Conservation (phyloP, 768 basidiomycete species). For the Lentinula edodes region DNA sequence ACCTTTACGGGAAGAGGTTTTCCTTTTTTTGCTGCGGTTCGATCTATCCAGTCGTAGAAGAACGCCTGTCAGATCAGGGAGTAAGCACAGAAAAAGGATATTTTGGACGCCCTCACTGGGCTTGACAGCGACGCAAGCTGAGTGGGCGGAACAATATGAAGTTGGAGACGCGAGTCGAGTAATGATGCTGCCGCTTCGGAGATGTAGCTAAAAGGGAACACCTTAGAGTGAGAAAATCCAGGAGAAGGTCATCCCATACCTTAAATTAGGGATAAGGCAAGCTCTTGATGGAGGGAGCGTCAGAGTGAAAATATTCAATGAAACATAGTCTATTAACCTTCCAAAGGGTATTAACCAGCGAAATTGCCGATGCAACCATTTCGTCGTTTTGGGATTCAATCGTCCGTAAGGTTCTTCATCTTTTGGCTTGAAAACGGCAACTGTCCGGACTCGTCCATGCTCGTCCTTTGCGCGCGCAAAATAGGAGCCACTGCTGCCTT, state of each 20-base stretch:
- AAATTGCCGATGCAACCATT: conserved; percentile 87
- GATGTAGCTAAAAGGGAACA: conserved; percentile 53
- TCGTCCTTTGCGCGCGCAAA: conserved; percentile 84
- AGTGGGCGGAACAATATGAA: conserved; percentile 83
- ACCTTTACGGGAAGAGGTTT: conserved; percentile 83
- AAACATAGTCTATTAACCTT: neutral
- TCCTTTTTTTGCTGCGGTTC: conserved; percentile 76
- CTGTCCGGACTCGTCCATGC: conserved; percentile 61
- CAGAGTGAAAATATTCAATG: neutral
- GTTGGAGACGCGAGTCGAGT: conserved; percentile 64
- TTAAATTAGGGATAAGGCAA: conserved; percentile 86
- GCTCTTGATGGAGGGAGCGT: conserved; percentile 32
- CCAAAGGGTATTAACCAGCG: conserved; percentile 91
- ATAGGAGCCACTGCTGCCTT: conserved; percentile 88
- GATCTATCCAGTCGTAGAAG: conserved; percentile 90
- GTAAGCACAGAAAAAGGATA: conserved; percentile 2
- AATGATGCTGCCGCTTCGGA: conserved; percentile 87
- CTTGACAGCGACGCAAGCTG: conserved; percentile 80
- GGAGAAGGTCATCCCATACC: conserved; percentile 30
- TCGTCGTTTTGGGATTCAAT: conserved; percentile 88
- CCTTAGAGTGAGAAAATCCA: neutral
- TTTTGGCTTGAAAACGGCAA: conserved; percentile 90
- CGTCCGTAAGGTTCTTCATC: conserved; percentile 87
- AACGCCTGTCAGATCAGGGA: conserved; percentile 51
- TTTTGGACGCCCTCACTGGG: conserved; percentile 36